A percentile compares a stretch with the other conserved stretches of the same genome.
Conservation (phyloP, 1,139 yeast genomes). For the Yamadazyma atlantica region DNA sequence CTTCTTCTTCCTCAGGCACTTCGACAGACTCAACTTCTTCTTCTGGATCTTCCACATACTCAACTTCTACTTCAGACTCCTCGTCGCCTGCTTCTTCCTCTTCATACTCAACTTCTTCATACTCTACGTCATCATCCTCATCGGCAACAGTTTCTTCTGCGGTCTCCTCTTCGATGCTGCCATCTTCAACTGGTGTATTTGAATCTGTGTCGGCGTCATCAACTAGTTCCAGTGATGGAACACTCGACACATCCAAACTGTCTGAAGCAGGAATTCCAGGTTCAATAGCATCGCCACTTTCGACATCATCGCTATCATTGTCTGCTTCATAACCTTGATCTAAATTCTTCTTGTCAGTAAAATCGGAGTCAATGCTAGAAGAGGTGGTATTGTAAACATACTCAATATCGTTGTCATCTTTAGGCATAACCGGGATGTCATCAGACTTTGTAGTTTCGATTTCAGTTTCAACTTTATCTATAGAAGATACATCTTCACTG, state of each 20-base stretch:
- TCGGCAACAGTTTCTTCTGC: conserved; percentile 4
- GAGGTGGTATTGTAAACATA: conserved; percentile 6
- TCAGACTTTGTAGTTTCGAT: conserved; percentile 11
- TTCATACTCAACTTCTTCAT: conserved; percentile 4
- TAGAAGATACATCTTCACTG: conserved; percentile 5
- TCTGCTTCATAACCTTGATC: conserved; percentile 8
- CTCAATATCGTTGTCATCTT: conserved; percentile 1
- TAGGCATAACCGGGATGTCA: conserved; percentile 5
- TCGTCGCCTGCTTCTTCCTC: conserved; percentile 5
- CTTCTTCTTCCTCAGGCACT: conserved; percentile 4
- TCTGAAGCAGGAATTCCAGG: conserved; percentile 5
- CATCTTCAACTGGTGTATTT: too few relatives aligned
- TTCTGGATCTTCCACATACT: conserved; percentile 1
- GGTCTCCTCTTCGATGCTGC: conserved; percentile 5
- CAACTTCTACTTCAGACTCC: conserved; percentile 5
- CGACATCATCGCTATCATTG: conserved; percentile 5
- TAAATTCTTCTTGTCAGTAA: conserved; percentile 6
- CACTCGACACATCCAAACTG: not conserved
- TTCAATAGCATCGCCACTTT: not conserved
- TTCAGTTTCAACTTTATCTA: conserved; percentile 12
- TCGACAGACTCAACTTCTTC: conserved; percentile 11
- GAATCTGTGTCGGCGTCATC: conserved; percentile 9
- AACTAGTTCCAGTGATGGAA: conserved; percentile 6
- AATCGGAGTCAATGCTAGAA: conserved; percentile 1
- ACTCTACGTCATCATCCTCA: conserved; percentile 6